Conservation (phyloP, 176 grass and related monocot species). For the Eleusine indica region DNA sequence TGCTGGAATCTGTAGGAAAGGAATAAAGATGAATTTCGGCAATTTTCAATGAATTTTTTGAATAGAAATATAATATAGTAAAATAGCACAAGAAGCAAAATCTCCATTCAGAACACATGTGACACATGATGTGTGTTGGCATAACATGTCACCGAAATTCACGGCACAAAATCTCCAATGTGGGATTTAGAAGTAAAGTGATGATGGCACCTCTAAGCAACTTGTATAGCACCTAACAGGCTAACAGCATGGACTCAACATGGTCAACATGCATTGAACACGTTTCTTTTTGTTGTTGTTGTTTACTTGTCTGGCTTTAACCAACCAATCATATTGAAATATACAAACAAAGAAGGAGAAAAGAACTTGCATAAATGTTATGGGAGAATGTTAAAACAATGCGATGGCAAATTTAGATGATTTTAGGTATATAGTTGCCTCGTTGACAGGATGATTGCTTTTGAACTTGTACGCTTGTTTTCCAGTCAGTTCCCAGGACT, state of each 20-base stretch:
- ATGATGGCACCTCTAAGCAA: not conserved
- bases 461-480: no score
- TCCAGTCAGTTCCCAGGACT: not conserved
- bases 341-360: not conserved
- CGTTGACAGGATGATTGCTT: not conserved
- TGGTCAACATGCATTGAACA: not conserved
- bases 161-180: not conserved
- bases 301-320: not conserved
- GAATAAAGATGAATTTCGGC: not conserved
- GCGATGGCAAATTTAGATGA: no score
- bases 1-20: not conserved
- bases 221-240: not conserved
- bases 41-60: no score
- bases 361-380: not conserved
- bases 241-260: not conserved
- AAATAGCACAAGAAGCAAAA: not conserved
- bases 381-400: not conserved
- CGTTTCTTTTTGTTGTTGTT: not conserved
- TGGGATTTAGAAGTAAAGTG: constrained; percentile 3
- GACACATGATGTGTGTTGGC: not conserved
- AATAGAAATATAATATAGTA: not conserved
- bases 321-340: not conserved
- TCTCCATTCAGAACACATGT: not conserved
- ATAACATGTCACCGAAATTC: not conserved
- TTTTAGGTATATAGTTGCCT: no score